Evolutionary conservation across 2,329 filamentous ascomycete species (phyloP).

Genomic region (Onygenales sp.): DNA sequence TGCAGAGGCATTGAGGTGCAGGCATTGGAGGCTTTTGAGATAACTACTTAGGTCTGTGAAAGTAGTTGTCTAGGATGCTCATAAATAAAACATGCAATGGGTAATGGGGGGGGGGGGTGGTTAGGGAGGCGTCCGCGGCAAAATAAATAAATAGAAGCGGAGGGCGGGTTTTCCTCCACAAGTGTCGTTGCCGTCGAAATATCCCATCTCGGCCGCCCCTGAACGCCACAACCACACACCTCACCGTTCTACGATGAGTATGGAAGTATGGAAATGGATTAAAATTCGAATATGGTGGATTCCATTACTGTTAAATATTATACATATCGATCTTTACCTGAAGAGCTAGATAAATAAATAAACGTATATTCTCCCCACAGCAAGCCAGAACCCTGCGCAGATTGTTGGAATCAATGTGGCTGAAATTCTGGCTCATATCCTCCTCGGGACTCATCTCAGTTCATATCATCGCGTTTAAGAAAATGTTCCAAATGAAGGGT

Average conservation of each 20-base stretch:
- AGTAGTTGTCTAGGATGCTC: no score
- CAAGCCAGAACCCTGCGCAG: not conserved
- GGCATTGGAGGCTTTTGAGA: conserved; percentile 10
- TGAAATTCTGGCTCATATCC: not conserved
- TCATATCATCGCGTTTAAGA: not conserved
- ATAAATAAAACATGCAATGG: no score
- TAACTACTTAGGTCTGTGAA: not conserved
- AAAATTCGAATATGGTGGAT: no score
- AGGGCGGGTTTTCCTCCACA: no score
- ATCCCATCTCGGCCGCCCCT: no score
- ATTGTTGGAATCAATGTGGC: not conserved
- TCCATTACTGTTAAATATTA: not conserved
- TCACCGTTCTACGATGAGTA: no score
- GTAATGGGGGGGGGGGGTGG: no score
- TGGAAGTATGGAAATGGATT: not conserved
- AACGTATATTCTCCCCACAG: not conserved
- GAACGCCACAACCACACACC: no score
- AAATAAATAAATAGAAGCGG: no score
- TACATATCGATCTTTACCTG: not conserved
- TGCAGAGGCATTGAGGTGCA: conserved; percentile 41
- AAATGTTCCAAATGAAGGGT: conserved; percentile 3
- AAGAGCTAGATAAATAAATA: no score
- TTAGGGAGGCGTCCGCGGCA: no score
- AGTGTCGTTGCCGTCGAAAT: no score
- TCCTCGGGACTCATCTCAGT: not conserved